phyloP scores from a whole-genome alignment of 805 yeast genomes.

The Blastobotrys chiropterorum region DNA sequence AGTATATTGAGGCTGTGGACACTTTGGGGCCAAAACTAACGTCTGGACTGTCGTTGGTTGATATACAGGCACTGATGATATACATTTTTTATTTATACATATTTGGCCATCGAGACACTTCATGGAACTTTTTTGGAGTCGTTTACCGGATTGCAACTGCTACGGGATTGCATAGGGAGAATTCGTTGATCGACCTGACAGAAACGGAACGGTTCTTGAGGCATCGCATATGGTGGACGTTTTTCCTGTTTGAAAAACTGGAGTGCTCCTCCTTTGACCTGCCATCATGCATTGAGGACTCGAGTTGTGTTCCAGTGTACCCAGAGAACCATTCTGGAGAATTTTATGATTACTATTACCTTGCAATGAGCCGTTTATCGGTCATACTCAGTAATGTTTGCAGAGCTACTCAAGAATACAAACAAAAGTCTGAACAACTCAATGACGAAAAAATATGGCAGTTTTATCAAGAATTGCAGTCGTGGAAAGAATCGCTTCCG shows the following conservation, averaged over 20 bases:
- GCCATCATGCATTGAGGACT: not conserved
- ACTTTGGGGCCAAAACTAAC: not conserved
- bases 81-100: not conserved
- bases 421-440: not conserved
- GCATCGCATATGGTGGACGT: not conserved
- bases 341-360: not conserved
- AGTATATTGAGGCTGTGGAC: not conserved
- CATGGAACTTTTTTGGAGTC: not conserved
- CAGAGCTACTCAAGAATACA: not conserved
- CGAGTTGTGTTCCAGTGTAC: not conserved
- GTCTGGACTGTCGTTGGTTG: not conserved
- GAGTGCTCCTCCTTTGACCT: not conserved
- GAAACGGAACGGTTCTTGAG: not conserved
- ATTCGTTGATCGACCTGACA: not conserved
- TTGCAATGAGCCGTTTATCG: not conserved
- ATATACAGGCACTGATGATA: not conserved
- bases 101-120: not conserved
- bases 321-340: not conserved
- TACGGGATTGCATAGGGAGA: not conserved
- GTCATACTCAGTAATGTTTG: not conserved
- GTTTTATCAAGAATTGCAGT: not conserved
- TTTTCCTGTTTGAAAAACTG: not conserved
- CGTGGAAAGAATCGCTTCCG: not conserved
- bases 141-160: not conserved
- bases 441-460: not conserved